Conservation (phyloP, 257 asterid genomes). For the Anisodus acutangulus region DNA sequence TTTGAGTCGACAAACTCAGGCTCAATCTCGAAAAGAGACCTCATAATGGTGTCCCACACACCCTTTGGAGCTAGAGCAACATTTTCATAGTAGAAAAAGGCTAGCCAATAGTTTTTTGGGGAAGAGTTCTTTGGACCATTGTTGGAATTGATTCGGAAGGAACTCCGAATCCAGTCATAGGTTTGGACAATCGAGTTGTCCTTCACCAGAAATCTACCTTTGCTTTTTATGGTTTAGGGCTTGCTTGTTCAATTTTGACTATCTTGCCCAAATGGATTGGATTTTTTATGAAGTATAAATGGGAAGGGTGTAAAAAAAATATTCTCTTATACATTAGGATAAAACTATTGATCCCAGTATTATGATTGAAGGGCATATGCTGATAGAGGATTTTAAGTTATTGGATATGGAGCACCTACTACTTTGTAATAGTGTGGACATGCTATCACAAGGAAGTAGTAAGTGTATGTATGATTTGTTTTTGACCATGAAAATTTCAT, state of each 20-base stretch:
- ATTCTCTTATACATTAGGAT: neutral
- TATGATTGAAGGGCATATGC: neutral
- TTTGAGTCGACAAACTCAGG: no score
- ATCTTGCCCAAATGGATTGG: neutral
- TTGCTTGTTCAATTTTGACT: neutral
- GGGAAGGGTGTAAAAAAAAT: neutral
- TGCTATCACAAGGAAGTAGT: slow-evolving; percentile 11
- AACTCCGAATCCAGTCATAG: neutral
- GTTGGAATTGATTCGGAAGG: no score
- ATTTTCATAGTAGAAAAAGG: neutral
- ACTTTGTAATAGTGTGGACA: neutral
- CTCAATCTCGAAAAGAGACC: no score
- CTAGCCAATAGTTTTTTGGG: neutral
- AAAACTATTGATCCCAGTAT: neutral
- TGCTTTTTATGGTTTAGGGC: no score
- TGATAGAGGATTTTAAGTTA: neutral
- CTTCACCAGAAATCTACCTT: no score
- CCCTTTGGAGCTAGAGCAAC: neutral
- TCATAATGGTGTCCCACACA: no score
- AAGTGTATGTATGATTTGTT: neutral
- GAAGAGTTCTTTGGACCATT: neutral
- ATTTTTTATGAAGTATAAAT: neutral
- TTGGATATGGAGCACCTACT: neutral
- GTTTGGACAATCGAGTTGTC: no score
- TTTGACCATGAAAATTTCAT: no score